Conservation (phyloP, 2,329 filamentous ascomycete species). For the Sphaerulina populicola region DNA sequence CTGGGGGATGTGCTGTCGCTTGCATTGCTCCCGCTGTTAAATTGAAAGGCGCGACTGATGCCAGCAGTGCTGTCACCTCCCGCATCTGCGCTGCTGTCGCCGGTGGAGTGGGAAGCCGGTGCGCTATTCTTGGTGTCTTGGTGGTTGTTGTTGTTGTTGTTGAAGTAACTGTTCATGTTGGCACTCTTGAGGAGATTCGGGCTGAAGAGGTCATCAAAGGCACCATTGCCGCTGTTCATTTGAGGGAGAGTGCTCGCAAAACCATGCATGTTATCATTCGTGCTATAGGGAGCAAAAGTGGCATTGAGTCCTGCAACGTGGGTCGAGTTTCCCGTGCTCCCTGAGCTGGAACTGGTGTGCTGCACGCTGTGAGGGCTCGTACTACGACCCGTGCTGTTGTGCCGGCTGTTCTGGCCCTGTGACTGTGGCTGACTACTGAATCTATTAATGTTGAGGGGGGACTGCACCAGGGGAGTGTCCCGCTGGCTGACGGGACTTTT, state of each 20-base stretch:
- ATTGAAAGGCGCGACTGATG: constrained; percentile 43
- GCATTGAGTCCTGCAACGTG: constrained; percentile 14
- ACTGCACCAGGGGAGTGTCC: constrained; percentile 22
- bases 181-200: constrained; percentile 46
- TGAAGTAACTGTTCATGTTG: constrained; percentile 30
- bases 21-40: constrained; percentile 41
- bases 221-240: constrained; percentile 25
- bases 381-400: constrained; percentile 27
- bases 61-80: constrained; percentile 38
- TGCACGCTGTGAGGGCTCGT: constrained; percentile 31
- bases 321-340: constrained; percentile 21
- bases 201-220: constrained; percentile 53
- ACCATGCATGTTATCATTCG: constrained; percentile 30
- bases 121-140: neutral
- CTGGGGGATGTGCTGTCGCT: constrained; percentile 46
- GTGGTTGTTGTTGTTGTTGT: neutral
- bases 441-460: constrained; percentile 14
- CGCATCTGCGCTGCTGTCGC: constrained; percentile 26
- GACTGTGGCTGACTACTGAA: constrained; percentile 7
- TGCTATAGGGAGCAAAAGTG: constrained; percentile 28
- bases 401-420: constrained; percentile 14
- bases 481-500: constrained; percentile 35
- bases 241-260: constrained; percentile 31
- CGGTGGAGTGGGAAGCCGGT: constrained; percentile 3
- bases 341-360: constrained; percentile 22